Conservation (phyloP, 139 green algal genomes). For the Edaphochlamys debaryana region DNA sequence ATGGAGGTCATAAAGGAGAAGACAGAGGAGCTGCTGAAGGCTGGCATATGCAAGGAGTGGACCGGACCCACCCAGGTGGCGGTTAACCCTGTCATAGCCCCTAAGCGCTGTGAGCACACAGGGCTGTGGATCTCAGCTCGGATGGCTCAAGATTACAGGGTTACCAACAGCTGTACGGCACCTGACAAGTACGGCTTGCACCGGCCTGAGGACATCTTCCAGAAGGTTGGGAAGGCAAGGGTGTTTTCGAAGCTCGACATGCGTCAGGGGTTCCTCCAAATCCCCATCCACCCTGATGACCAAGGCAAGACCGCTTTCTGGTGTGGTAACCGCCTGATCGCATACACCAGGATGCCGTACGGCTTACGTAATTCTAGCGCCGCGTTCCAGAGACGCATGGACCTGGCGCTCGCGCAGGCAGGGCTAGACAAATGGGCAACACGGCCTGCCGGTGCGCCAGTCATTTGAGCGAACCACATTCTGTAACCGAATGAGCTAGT, state of each 20-base stretch:
- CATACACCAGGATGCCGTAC: constrained; percentile 38
- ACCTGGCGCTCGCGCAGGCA: constrained; percentile 22
- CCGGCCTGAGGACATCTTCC: not conserved
- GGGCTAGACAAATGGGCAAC: no score
- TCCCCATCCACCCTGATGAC: constrained; percentile 24
- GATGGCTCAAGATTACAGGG: not conserved
- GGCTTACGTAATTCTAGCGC: constrained; percentile 36
- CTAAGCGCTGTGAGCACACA: not conserved
- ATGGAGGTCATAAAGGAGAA: not conserved
- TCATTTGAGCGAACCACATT: no score
- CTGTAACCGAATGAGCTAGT: no score
- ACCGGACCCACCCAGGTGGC: not conserved
- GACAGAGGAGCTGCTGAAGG: not conserved
- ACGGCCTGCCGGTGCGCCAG: no score
- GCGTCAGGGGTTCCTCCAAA: constrained; percentile 45
- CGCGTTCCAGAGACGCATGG: constrained; percentile 35
- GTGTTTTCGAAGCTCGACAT: constrained; percentile 56
- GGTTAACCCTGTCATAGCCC: not conserved
- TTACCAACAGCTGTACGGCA: not conserved
- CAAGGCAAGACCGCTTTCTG: constrained; percentile 21
- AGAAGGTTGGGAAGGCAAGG: not conserved
- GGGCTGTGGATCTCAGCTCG: not conserved
- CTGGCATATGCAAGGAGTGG: not conserved
- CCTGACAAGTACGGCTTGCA: not conserved
- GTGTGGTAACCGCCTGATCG: not conserved